Evolutionary conservation across 2,329 filamentous ascomycete genomes (phyloP), one percentile per base, ranked within the genome.

Genomic region (Pezicula rhizophila): DNA sequence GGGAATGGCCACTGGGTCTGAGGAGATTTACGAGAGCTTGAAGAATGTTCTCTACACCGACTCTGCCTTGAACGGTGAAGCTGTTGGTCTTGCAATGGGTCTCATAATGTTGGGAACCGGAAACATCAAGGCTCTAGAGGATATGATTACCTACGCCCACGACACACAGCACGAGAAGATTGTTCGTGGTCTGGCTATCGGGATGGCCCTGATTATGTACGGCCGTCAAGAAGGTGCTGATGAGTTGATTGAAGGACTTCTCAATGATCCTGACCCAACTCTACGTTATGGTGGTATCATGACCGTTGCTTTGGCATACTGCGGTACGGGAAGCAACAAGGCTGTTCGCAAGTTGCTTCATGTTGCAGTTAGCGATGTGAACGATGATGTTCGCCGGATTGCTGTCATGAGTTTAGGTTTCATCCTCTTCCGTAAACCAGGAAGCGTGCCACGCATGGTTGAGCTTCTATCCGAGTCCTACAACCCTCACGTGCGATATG

Each of bases 151-250:
- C 42, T 99, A 99, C 64, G 90, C 93, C 4, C 93, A 96, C 63
- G 93, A 99, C 59, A 99, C 93, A 1, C 92, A 95, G 53, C 93
- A 99, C 71, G 93, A 99, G 75, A 99, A 99, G 79, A 97, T 95
- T 63, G 90, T 99, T 20, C 89, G 93, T 44, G 93, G 93, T 65
- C 81, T 96, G 51, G 92, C 93, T 28, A 80, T 99, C 57, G 93
- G 93, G 51, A 97, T 99, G 89, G 90, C 93, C 10, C 76, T 99
- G 51, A 96, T 99, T 73, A 97, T 97, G 92, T 99, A 93, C 61
- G 90, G 87, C 42, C 87, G 90, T 52, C 91, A 97, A 70, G 93
- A 99, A 69, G 86, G 86, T 55, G 93, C 93, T 11, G 93, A 99
- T 68, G 87, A 93, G 63, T 80, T 97, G 60, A 95, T 99, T 57